Evolutionary conservation across 345 rosid species (phyloP).

Genomic region (Gossypium australe): DNA sequence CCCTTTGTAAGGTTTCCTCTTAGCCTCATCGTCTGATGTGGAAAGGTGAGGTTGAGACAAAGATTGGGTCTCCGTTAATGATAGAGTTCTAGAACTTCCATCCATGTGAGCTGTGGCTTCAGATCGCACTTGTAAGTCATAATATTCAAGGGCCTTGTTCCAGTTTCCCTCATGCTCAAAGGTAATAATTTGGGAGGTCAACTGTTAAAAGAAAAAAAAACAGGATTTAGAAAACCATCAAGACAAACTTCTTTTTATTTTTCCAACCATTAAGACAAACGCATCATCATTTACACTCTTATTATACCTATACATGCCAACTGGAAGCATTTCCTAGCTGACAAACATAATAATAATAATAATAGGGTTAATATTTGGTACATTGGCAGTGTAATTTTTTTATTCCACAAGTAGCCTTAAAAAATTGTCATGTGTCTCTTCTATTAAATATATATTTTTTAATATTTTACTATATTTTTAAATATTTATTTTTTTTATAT

Average conservation of each 20-base stretch:
- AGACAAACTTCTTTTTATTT: background rate
- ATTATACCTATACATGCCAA: background rate
- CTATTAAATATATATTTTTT: too few relatives aligned
- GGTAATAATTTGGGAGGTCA: conserved; percentile 83
- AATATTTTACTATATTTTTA: too few relatives aligned
- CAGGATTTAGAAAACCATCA: background rate
- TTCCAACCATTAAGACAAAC: background rate
- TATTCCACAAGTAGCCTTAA: too few relatives aligned
- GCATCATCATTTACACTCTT: background rate
- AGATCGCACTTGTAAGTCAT: conserved; percentile 84
- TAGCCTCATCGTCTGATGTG: conserved; percentile 37
- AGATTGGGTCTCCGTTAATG: conserved; percentile 28
- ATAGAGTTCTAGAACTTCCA: conserved; percentile 32
- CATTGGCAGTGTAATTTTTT: too few relatives aligned
- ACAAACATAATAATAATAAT: background rate
- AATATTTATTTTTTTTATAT: too few relatives aligned
- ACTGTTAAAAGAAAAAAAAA: conserved; percentile 25
- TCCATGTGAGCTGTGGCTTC: conserved; percentile 33
- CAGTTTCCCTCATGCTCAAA: conserved; percentile 97
- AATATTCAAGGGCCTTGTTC: conserved; percentile 91
- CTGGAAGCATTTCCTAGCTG: background rate
- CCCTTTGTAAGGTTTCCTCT: conserved; percentile 75
- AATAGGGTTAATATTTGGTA: too few relatives aligned
- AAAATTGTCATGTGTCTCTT: too few relatives aligned
- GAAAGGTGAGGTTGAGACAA: conserved; percentile 25